Evolutionary conservation across 2,329 filamentous ascomycete genomes (phyloP).

Genomic region (Neofusicoccum ribis): DNA sequence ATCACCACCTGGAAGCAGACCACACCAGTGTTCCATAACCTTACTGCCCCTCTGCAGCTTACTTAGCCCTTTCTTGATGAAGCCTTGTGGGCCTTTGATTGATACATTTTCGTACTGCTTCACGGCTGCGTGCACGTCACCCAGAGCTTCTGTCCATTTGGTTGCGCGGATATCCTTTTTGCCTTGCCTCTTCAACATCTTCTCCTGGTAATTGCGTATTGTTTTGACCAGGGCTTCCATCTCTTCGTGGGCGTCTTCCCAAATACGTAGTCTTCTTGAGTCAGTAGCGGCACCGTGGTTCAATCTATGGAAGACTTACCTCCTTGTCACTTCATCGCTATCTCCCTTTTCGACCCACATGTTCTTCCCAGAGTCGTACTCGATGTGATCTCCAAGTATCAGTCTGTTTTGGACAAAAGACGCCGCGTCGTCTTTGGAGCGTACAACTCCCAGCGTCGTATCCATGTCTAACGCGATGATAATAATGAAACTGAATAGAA

Average conservation of each 20-base stretch:
- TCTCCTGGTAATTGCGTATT: not conserved
- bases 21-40: not conserved
- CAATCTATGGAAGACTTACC: not conserved
- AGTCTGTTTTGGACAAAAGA: not conserved
- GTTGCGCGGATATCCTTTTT: not conserved
- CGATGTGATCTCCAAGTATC: not conserved
- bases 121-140: not conserved
- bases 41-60: not conserved
- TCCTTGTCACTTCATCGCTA: not conserved
- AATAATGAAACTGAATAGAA: no score
- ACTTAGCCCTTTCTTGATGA: not conserved
- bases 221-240: not conserved
- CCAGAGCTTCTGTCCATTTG: not conserved
- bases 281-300: not conserved
- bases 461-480: not conserved
- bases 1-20: not conserved
- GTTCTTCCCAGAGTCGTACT: not conserved
- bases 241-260: not conserved
- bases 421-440: not conserved
- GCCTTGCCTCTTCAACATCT: not conserved
- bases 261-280: not conserved
- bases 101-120: not conserved
- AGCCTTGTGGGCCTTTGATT: not conserved
- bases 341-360: not conserved
- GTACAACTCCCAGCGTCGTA: not conserved